Evolutionary conservation across 345 rosid genomes (phyloP).

Genomic region (Hibiscus syriacus): DNA sequence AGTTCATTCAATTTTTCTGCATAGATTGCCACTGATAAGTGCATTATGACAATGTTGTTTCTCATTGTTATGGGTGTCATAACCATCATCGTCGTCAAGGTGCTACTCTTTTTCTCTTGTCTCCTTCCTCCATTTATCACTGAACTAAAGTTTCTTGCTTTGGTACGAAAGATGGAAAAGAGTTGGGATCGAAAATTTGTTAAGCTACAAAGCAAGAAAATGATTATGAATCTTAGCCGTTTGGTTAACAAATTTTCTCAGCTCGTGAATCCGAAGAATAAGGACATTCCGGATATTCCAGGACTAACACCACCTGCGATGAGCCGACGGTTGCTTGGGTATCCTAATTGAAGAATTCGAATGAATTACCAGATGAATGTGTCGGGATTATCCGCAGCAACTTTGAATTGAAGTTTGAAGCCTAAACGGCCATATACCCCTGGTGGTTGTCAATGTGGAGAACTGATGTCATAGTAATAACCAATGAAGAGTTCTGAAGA

Average conservation of each 20-base stretch:
- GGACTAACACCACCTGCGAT: conserved; percentile 90
- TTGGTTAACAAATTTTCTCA: conserved; percentile 13
- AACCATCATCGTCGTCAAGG: conserved; percentile 90
- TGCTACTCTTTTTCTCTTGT: conserved; percentile 5
- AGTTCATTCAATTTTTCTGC: conserved; percentile 10
- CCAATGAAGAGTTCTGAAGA: background rate
- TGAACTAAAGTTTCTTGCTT: background rate
- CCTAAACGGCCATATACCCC: background rate
- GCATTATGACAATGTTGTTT: conserved; percentile 77
- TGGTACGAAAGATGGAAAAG: no score
- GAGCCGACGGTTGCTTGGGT: conserved; percentile 69
- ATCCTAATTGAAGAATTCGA: conserved; percentile 18
- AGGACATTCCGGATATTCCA: conserved; percentile 78
- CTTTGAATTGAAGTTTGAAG: background rate
- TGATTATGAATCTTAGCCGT: no score
- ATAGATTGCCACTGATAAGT: conserved; percentile 91
- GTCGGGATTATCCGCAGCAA: conserved; percentile 1
- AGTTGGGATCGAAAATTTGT: no score
- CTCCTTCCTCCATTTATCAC: background rate
- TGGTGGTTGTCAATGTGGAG: background rate
- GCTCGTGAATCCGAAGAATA: conserved; percentile 86
- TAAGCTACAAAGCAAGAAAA: no score
- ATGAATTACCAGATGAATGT: background rate
- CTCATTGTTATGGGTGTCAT: conserved; percentile 81
- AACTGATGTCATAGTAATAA: conserved; percentile 2